Base-by-base conservation (phyloP, 495 filamentous ascomycete genomes). In the Aspergillus haitiensis region DNA sequence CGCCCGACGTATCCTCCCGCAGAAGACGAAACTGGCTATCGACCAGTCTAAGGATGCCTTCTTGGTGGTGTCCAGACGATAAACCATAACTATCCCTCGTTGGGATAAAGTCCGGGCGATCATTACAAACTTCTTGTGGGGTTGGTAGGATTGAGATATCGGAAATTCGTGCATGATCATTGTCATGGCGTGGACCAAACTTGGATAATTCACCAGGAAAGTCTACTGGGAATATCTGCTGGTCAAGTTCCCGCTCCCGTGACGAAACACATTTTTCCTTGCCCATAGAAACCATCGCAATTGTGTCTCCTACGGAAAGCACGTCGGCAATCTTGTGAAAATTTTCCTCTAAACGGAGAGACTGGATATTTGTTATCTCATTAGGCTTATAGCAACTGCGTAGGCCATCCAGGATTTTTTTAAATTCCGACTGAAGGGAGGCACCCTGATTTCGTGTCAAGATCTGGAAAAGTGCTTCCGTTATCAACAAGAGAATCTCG, bases 1-100 rank as follows among this genome's bases (percentile, higher is more conserved):
- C 80, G 5, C 85, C 85, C 0, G 85, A 68, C 0, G 79, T 86
- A 64, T 89, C 86, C 65, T 87, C 83, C 12, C 85, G 75, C 7
- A 87, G 67, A 0, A 89, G 72, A 9, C 86, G 81, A 57, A 88
- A 88, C 53, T 88, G 82, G 50, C 78, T 74, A 64, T 89, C 86
- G 0, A 89, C 65, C 2, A 85, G 72, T 1, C 84, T 76, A 5
- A 65, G 66, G 18, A 84, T 75, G 9, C 83, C 84, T 4, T 71
- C 62, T n/a, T 80, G 59, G 63, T 88, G 84, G 57, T 78, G 74
- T 35, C n/a, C 15, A 37, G 16, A n/a, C 44, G 16, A 6, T 15
- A 33, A 34, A 0, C 46, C 33, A 27, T 42, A 34, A 0, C 35
- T 18, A 27, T 42, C 10, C 15, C 46, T 34, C 13, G 46, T 31